Base-by-base conservation (phyloP, 1,284 basidiomycete species). In the Apiotrichum porosum region DNA sequence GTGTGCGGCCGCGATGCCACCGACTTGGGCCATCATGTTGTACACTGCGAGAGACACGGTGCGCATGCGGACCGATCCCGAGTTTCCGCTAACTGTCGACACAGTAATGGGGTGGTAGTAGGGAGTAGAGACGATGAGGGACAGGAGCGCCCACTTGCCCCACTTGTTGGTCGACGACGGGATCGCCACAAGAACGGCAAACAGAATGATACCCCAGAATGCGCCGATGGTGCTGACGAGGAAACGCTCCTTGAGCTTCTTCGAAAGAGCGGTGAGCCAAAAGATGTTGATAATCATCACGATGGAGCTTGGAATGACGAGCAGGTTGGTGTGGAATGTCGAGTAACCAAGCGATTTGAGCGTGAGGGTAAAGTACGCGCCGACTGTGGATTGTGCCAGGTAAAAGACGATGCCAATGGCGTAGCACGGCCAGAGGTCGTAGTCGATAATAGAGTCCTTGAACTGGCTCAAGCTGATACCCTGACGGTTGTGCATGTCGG, bases 401-500 rank as follows among this genome's bases (percentile, higher is more conserved):
- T 42, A 46, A n/a, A 37, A 24, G 5, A 39, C 40, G 12, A 52
- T 15, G 24, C 70, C 58, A 13, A 76, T 52, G 9, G 70, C 23
- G 49, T 76, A 76, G 10, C 76, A 43, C 0, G 73, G 73, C 65
- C 65, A 73, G 5, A 76, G 58, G 40, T 76, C 72, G 41, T 63
- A 74, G 49, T 76, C 74, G 8, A 47, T 53, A 2, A 75, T 23
- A 0, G 65, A 60, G 15, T 48, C 44, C 56, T 57, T 62, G 14
- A 73, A 44, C 15, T 62, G 52, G 2, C 32, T 43, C 17, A 60
- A 19, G 2, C 51, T 49, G 13, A 72, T 42, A 6, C 70, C 75
- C 47, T 76, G 60, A n/a, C 76, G 67, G 49, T 77, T 77, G 65
- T 77, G 71, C 75, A 77, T 28, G 26, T 28, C 26, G 8, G 26